Base-by-base conservation (phyloP, 495 filamentous ascomycete species). In the Penicillium robsamsonii region DNA sequence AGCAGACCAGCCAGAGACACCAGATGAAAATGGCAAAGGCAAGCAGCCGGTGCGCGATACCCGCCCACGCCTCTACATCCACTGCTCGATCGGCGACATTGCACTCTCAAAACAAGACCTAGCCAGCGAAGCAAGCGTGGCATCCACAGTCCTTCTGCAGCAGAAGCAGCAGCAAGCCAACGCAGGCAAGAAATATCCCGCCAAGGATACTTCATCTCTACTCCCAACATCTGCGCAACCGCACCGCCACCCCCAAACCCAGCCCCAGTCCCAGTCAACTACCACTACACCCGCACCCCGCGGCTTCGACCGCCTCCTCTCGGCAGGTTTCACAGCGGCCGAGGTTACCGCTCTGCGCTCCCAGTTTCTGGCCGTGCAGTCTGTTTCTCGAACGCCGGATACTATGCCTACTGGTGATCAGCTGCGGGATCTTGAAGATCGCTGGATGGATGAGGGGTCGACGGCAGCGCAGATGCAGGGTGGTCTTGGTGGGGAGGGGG, bases 301-400 rank as follows among this genome's bases (percentile, higher is more conserved):
- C 8, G 94, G 94, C 46, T 98, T 98, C 75, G 92, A 97, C 73
- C 81, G 94, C 10, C 79, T 97, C 3, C 83, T 96, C 0, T 66
- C 81, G 0, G 81, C 89, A 0, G 91, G 91, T 38, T 93, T 98
- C 69, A 89, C 89, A 0, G 68, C 87, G 3, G 75, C 85, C 5
- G 94, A 98, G 64, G 85, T 98, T 12, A 82, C 88, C 29, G 80
- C 84, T 43, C 82, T 98, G 17, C 85, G 94, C 20, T 80, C 89
- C 11, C 92, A 96, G 69, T 97, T 97, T 74, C 81, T 87, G 35
- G 83, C 85, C 29, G 82, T 93, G 49, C 89, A 94, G 59, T 79
- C 87, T 17, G 78, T 85, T 50, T 84, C 87, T 9, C 85, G 88
- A 54, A 94, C 92, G 9, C 89, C 88, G 8, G 91, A 95, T 66